phyloP scores from a whole-genome alignment of 2,329 filamentous ascomycete species.

The Bipolaris victoriae region DNA sequence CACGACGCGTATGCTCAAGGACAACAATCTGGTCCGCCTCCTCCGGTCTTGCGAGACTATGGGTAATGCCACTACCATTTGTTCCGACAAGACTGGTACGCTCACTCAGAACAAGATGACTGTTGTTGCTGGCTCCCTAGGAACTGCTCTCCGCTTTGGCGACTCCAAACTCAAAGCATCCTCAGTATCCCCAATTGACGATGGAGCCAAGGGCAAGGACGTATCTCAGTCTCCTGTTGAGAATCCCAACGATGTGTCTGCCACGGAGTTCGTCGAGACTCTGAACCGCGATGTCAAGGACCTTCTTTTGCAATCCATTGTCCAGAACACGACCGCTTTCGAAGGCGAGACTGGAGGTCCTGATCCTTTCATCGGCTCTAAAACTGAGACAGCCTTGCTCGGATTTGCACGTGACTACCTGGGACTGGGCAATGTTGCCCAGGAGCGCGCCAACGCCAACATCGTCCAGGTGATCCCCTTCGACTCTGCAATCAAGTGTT shows the following conservation, averaged over 20 bases:
- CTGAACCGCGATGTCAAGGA: conserved; percentile 61
- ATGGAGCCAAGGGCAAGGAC: conserved; percentile 43
- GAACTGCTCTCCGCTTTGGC: conserved; percentile 63
- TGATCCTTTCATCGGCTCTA: conserved; percentile 72
- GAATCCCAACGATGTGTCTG: conserved; percentile 56
- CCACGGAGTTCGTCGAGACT: conserved; percentile 60
- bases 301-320: conserved; percentile 64
- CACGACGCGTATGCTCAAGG: conserved; percentile 70
- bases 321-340: conserved; percentile 52
- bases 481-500: conserved; percentile 72
- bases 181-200: conserved; percentile 26
- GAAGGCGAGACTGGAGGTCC: conserved; percentile 50
- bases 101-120: conserved; percentile 57
- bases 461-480: conserved; percentile 65
- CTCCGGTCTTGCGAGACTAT: conserved; percentile 73
- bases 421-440: conserved; percentile 65
- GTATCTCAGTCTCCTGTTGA: conserved; percentile 45
- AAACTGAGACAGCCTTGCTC: conserved; percentile 78
- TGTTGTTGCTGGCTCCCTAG: conserved; percentile 74
- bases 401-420: conserved; percentile 70
- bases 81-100: conserved; percentile 65
- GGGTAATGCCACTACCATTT: conserved; percentile 76
- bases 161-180: conserved; percentile 48
- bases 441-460: conserved; percentile 67
- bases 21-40: conserved; percentile 73